A percentile compares a stretch with the other conserved stretches of the same genome.
Conservation (phyloP, 2,329 filamentous ascomycete species). For the Aspergillus texensis region DNA sequence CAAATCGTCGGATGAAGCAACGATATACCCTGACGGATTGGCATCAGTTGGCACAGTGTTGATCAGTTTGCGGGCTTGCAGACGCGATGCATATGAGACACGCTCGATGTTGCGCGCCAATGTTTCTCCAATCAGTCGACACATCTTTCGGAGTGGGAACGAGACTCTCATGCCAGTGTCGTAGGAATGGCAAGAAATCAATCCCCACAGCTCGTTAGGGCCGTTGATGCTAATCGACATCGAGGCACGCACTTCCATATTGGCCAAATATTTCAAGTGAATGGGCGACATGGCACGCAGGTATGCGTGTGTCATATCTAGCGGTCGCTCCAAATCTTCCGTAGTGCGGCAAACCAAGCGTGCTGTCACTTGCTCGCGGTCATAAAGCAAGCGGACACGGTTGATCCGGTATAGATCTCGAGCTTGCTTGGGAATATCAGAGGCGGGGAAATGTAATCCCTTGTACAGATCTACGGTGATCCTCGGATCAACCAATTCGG, state of each 20-base stretch:
- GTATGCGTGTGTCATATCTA: slow-evolving; percentile 84
- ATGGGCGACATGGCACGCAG: slow-evolving; percentile 82
- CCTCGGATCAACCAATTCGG: slow-evolving; percentile 79
- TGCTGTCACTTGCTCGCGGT: slow-evolving; percentile 77
- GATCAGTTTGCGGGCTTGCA: slow-evolving; percentile 85
- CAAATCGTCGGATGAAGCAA: slow-evolving; percentile 84
- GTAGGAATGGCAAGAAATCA: slow-evolving; percentile 85
- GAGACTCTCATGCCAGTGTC: slow-evolving; percentile 83
- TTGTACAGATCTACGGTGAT: slow-evolving; percentile 83
- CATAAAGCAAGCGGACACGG: slow-evolving; percentile 84
- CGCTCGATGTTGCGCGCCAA: slow-evolving; percentile 86
- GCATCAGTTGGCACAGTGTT: slow-evolving; percentile 80
- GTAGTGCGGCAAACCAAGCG: slow-evolving; percentile 75
- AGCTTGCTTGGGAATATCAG: slow-evolving; percentile 82
- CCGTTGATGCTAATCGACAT: slow-evolving; percentile 94
- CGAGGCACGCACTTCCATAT: slow-evolving; percentile 90
- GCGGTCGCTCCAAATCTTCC: slow-evolving; percentile 66
- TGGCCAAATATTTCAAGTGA: slow-evolving; percentile 80
- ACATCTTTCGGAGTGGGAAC: slow-evolving; percentile 91
- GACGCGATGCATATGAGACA: slow-evolving; percentile 78
- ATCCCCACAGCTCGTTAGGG: slow-evolving; percentile 81
- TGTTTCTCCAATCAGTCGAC: slow-evolving; percentile 80
- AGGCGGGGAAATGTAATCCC: slow-evolving; percentile 84
- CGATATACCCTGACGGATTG: slow-evolving; percentile 86
- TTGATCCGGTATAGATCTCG: slow-evolving; percentile 89